phyloP scores from a whole-genome alignment of 2,329 filamentous ascomycete genomes.

The Cyanodermella asteris region DNA sequence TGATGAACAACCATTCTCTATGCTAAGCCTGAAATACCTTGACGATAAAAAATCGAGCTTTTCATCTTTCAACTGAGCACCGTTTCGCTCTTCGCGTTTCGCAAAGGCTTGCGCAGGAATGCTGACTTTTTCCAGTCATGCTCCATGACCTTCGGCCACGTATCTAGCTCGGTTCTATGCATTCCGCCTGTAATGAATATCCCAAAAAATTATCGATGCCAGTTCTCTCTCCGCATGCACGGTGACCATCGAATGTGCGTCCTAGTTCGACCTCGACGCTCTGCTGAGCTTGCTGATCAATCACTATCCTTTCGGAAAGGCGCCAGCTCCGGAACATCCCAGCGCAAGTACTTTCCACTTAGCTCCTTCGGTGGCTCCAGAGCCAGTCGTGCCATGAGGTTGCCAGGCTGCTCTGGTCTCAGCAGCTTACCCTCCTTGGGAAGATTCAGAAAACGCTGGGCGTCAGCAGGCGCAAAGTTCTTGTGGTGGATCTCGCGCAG shows the following conservation, averaged over 20 bases:
- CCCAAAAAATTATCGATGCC: too few relatives aligned
- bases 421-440: conserved; percentile 52
- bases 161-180: too few relatives aligned
- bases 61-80: conserved; percentile 48
- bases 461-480: conserved; percentile 35
- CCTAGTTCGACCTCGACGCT: too few relatives aligned
- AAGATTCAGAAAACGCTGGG: conserved; percentile 43
- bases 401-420: conserved; percentile 61
- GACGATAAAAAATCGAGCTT: conserved; percentile 36
- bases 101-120: too few relatives aligned
- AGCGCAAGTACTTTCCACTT: conserved; percentile 52
- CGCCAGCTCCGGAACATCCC: conserved; percentile 22
- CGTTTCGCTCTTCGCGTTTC: too few relatives aligned
- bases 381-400: conserved; percentile 65
- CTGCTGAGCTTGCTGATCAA: too few relatives aligned
- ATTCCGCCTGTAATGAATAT: too few relatives aligned
- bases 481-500: conserved; percentile 50
- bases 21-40: conserved; percentile 40
- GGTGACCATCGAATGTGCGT: too few relatives aligned
- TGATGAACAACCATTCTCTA: conserved; percentile 38
- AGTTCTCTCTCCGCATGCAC: too few relatives aligned
- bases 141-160: too few relatives aligned
- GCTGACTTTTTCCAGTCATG: too few relatives aligned
- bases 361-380: conserved; percentile 41
- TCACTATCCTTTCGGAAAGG: conserved; percentile 18